Conservation (phyloP, 2,329 filamentous ascomycete species). For the Colletotrichum sp. region DNA sequence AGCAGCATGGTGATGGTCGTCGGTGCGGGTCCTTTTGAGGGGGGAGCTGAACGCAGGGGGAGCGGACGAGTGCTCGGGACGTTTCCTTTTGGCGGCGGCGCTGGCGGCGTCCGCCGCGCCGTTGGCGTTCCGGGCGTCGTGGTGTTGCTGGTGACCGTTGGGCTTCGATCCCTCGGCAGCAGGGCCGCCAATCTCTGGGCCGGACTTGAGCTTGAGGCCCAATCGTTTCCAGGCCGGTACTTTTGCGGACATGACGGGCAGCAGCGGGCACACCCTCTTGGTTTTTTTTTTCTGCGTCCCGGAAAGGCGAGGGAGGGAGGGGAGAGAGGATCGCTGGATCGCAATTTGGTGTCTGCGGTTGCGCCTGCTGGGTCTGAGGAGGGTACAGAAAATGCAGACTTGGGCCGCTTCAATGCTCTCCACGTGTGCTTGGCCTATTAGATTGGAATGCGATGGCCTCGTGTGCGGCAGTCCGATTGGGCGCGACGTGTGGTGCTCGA, state of each 20-base stretch:
- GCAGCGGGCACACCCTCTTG: slow-evolving; percentile 26
- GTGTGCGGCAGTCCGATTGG: slow-evolving; percentile 17
- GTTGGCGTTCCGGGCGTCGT: slow-evolving; percentile 21
- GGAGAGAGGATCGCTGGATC: not conserved
- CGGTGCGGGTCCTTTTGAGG: slow-evolving; percentile 34
- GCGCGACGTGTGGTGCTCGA: slow-evolving; percentile 15
- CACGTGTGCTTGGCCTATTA: slow-evolving; percentile 11
- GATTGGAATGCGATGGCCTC: slow-evolving; percentile 20
- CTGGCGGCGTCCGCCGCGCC: slow-evolving; percentile 15
- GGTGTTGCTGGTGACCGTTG: slow-evolving; percentile 19
- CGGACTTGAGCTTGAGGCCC: slow-evolving; percentile 64
- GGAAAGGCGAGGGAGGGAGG: slow-evolving; percentile 1
- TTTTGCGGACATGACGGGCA: slow-evolving; percentile 46
- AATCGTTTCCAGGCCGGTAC: slow-evolving; percentile 67
- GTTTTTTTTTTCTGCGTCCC: not conserved
- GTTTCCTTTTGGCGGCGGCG: slow-evolving; percentile 25
- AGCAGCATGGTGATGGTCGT: slow-evolving; percentile 2
- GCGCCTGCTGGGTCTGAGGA: slow-evolving; percentile 4
- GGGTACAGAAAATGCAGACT: not conserved
- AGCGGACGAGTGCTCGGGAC: slow-evolving; percentile 18
- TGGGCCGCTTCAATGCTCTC: slow-evolving; percentile 14
- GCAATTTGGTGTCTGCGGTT: slow-evolving; percentile 12
- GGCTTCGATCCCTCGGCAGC: slow-evolving; percentile 27
- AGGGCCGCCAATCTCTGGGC: slow-evolving; percentile 21
- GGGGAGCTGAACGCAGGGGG: slow-evolving; percentile 21